phyloP scores from a whole-genome alignment of 495 filamentous ascomycete genomes.

The Neurospora terricola region DNA sequence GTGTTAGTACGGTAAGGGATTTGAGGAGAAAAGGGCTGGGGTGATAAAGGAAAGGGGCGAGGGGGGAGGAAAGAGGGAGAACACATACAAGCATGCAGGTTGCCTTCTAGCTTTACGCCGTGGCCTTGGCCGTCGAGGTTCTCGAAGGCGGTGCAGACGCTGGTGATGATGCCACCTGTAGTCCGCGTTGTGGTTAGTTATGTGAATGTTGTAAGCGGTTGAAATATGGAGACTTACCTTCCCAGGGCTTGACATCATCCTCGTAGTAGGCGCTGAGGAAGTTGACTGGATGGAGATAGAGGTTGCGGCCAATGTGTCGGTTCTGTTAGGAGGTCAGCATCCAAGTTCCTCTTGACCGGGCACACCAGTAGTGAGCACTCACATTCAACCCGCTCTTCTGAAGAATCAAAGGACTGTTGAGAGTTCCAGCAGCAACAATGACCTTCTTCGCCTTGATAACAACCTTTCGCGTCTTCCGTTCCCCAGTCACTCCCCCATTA shows the following conservation, averaged over 20 bases:
- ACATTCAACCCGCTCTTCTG: slow-evolving; percentile 58
- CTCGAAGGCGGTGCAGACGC: slow-evolving; percentile 66
- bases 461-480: slow-evolving; percentile 44
- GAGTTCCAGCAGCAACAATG: slow-evolving; percentile 60
- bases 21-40: background rate
- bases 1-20: background rate
- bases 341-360: background rate
- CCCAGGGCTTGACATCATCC: slow-evolving; percentile 63
- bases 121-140: slow-evolving; percentile 75
- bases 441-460: slow-evolving; percentile 75
- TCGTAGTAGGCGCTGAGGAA: slow-evolving; percentile 52
- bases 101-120: slow-evolving; percentile 69
- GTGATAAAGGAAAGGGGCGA: background rate
- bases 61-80: background rate
- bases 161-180: slow-evolving; percentile 56
- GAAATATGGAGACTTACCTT: slow-evolving; percentile 37
- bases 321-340: slow-evolving; percentile 42
- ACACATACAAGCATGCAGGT: slow-evolving; percentile 43
- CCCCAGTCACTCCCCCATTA: slow-evolving; percentile 44
- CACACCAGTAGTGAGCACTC: background rate
- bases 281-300: slow-evolving; percentile 69
- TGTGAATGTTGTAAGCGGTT: background rate
- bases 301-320: slow-evolving; percentile 71
- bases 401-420: slow-evolving; percentile 68
- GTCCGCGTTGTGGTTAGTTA: background rate